Evolutionary conservation across 2,329 filamentous ascomycete species (phyloP), one percentile per base, ranked within the genome.

Genomic region (Penicillium rolfsii): DNA sequence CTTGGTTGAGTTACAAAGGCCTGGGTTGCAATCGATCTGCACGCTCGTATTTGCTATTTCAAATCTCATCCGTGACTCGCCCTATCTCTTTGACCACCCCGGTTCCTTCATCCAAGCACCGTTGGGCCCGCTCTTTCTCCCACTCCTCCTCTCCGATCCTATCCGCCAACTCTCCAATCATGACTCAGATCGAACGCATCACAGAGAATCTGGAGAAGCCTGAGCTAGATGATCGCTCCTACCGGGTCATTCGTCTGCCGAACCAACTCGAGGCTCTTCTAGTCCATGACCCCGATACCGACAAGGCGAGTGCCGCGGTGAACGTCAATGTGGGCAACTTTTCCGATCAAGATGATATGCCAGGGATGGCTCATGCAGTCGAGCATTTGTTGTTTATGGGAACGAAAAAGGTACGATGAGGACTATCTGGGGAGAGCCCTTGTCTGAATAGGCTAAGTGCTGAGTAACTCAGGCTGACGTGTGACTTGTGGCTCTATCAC

Each of bases 321-420:
- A 95, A 98, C 75, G 93, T 98, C 73, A 93, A 96, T 76, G 94
- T 97, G 38, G 95, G 95, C 63, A 96, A 91, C 77, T 97, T 97
- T 80, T 96, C 91, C 73, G 95, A 99, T 73, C 87, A 91, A 66
- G 86, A 90, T 66, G 91, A 93, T 70, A 93, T 98, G 86, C 93
- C 92, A 14, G 93, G 95, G 61, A 93, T 96, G 86, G 94, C 94
- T 55, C 95, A 98, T 80, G 93, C 93, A 6, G 92, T 98, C 57
- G 94, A 98, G 82, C 94, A 97, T 84, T 81, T 97, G 66, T 82
- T 99, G 26, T 99, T 99, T 81, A 98, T 99, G 95, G 95, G 95
- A 53, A 99, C 95, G 7, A 90, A 97, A 77, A 99, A 98, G 83
- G 87, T 89, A 76, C 65, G 76, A 66, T 40, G 50, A 4, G 28